Evolutionary conservation across 331 rosid genomes (phyloP).

Genomic region (Rhamnella rubrinervis): DNA sequence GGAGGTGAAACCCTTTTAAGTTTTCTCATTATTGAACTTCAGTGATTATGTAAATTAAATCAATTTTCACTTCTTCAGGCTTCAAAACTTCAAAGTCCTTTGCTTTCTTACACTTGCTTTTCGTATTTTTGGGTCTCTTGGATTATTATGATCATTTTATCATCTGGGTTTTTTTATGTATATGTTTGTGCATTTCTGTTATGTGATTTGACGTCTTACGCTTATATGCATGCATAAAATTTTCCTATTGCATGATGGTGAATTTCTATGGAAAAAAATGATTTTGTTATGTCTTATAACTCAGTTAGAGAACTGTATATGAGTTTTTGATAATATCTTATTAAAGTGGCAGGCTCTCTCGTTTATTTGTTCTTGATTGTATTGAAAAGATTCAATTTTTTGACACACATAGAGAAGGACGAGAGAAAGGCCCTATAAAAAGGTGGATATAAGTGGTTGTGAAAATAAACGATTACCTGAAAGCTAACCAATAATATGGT

Average conservation of each 20-base stretch:
- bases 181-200: neutral
- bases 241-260: neutral
- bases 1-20: slow-evolving; percentile 50
- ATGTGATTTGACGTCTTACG: no score
- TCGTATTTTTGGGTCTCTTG: neutral
- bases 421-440: neutral
- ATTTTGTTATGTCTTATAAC: neutral
- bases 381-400: no score
- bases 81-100: neutral
- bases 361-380: no score
- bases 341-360: no score
- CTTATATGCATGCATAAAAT: no score
- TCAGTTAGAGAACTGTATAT: neutral
- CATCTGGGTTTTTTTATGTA: slow-evolving; percentile 3
- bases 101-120: neutral
- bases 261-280: neutral
- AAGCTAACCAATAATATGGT: neutral
- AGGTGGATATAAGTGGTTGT: neutral
- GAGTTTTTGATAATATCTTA: no score
- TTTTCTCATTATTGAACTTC: neutral
- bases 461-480: neutral
- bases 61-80: neutral
- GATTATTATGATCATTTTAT: slow-evolving; percentile 1
- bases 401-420: neutral
- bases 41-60: neutral